These are phyloP conservation scores for Coffea humblotiana DNA, from an alignment of 305 asterid species.

Conservation along the genomic window DNA sequence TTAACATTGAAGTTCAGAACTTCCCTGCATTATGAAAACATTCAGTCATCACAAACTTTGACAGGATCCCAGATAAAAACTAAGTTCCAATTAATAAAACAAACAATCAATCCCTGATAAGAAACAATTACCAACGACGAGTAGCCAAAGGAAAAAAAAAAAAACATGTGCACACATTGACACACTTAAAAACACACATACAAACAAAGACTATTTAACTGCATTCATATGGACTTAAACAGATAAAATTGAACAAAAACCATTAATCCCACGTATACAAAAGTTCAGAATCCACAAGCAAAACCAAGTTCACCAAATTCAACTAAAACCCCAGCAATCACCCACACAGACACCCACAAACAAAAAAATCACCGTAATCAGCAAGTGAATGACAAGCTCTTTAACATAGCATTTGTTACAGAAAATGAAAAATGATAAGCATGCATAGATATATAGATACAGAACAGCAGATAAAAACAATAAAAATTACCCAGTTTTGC, in stretches of 20 bases:
- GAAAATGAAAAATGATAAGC: background rate
- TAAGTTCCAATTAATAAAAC: background rate
- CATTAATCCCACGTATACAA: background rate
- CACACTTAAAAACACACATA: background rate
- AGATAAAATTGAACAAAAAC: background rate
- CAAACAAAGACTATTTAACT: background rate
- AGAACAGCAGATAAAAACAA: background rate
- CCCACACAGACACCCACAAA: background rate
- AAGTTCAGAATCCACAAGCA: background rate
- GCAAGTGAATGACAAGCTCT: background rate
- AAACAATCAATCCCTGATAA: background rate
- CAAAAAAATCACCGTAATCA: background rate
- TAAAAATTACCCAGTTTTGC: background rate
- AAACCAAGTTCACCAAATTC: background rate
- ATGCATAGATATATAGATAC: background rate
- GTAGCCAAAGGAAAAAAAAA: background rate
- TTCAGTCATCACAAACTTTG: background rate
- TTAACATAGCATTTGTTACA: background rate
- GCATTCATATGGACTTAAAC: background rate
- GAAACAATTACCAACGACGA: background rate
- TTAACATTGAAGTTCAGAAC: background rate
- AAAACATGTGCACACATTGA: background rate
- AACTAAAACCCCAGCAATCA: background rate
- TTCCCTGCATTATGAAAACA: background rate
- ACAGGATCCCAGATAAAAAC: background rate